phyloP scores from a whole-genome alignment of 2,329 filamentous ascomycete genomes.

The Fusarium neocosmosporiellum region DNA sequence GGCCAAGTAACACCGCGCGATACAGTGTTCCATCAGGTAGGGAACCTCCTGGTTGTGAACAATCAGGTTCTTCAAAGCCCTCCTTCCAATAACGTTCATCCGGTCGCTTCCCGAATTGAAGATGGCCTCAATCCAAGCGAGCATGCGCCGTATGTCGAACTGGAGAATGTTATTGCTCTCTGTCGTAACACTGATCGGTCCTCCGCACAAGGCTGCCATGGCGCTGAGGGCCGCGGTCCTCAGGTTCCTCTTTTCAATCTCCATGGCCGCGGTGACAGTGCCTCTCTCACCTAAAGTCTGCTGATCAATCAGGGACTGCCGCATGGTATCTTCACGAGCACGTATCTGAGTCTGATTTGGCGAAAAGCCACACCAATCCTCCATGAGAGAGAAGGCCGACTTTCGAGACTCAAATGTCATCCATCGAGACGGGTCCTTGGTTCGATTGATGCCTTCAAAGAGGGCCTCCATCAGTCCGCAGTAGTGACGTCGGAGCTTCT shows the following conservation, averaged over 20 bases:
- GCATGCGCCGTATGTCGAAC: conserved; percentile 92
- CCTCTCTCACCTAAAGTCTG: conserved; percentile 80
- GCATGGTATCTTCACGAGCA: conserved; percentile 86
- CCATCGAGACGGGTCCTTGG: conserved; percentile 88
- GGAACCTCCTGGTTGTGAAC: conserved; percentile 89
- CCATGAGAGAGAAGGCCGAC: conserved; percentile 95
- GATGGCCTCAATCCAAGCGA: conserved; percentile 95
- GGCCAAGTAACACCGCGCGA: conserved; percentile 88
- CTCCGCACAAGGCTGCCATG: conserved; percentile 92
- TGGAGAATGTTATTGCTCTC: conserved; percentile 89
- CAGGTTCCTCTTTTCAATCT: conserved; percentile 95
- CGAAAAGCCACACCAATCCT: conserved; percentile 98
- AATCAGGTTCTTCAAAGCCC: conserved; percentile 90
- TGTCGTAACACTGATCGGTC: conserved; percentile 86
- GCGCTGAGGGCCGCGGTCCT: conserved; percentile 91
- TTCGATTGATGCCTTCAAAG: conserved; percentile 90
- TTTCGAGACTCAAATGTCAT: conserved; percentile 98
- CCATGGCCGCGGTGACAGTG: conserved; percentile 87
- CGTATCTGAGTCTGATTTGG: conserved; percentile 88
- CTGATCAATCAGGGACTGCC: conserved; percentile 84
- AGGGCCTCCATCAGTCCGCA: conserved; percentile 93
- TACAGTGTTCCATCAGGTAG: conserved; percentile 88
- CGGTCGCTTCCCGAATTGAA: conserved; percentile 93
- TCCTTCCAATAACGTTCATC: conserved; percentile 88
- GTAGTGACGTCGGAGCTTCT: conserved; percentile 90